Conservation (phyloP, 2,329 filamentous ascomycete species). For the Penicillium frequentans region DNA sequence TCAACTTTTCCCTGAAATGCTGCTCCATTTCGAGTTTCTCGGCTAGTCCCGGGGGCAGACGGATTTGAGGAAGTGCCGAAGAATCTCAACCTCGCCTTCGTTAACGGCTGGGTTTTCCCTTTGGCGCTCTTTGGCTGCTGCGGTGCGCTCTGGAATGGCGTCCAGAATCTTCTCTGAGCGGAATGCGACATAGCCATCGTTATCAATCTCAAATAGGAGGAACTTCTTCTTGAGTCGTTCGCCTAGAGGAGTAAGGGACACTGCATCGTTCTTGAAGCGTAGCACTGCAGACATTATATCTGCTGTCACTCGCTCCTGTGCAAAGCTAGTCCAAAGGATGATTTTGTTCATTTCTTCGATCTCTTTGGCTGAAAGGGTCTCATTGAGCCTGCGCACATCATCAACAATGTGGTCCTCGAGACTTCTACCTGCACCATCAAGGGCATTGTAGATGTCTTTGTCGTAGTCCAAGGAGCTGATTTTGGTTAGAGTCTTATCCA, state of each 20-base stretch:
- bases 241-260: constrained; percentile 23
- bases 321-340: constrained; percentile 26
- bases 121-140: neutral
- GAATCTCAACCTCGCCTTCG: constrained; percentile 21
- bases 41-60: constrained; percentile 24
- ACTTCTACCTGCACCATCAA: constrained; percentile 25
- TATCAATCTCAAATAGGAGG: constrained; percentile 19
- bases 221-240: constrained; percentile 16
- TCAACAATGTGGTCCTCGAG: constrained; percentile 24
- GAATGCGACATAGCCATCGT: constrained; percentile 19
- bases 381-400: constrained; percentile 24
- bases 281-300: constrained; percentile 23
- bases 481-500: constrained; percentile 24
- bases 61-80: constrained; percentile 25
- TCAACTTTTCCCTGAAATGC: constrained; percentile 22
- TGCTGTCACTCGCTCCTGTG: constrained; percentile 14
- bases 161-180: constrained; percentile 17
- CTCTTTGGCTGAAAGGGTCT: constrained; percentile 22
- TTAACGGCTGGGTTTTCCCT: constrained; percentile 3
- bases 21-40: constrained; percentile 27
- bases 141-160: constrained; percentile 7
- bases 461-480: constrained; percentile 28
- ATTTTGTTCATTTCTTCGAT: constrained; percentile 31
- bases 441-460: constrained; percentile 26
- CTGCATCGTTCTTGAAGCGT: constrained; percentile 22